phyloP scores from a whole-genome alignment of 2,329 filamentous ascomycete genomes.

The Monosporascus ibericus region DNA sequence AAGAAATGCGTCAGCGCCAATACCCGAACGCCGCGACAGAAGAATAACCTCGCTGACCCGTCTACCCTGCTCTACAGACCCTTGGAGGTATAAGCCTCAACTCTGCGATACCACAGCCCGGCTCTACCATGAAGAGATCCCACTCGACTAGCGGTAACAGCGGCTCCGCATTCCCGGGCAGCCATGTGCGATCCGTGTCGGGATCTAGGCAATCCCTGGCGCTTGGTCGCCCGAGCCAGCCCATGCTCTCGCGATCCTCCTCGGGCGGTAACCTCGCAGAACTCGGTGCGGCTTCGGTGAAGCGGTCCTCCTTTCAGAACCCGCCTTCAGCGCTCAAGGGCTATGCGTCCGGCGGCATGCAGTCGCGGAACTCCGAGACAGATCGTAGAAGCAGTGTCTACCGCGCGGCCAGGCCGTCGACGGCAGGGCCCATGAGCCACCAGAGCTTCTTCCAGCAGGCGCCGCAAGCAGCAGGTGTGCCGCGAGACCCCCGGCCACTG shows the following conservation, averaged over 20 bases:
- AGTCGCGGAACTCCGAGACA: constrained; percentile 42
- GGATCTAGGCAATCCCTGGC: constrained; percentile 82
- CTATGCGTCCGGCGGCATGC: constrained; percentile 52
- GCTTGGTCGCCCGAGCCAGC: constrained; percentile 75
- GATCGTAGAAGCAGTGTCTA: constrained; percentile 79
- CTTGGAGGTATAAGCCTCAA: constrained; percentile 79
- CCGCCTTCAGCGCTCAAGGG: constrained; percentile 60
- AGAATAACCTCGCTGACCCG: constrained; percentile 9
- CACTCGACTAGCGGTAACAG: constrained; percentile 67
- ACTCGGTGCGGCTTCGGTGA: constrained; percentile 74
- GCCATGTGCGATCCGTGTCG: constrained; percentile 77
- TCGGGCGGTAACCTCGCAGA: constrained; percentile 77
- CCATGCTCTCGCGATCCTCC: constrained; percentile 78
- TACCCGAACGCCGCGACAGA: constrained; percentile 4
- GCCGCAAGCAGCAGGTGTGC: constrained; percentile 73
- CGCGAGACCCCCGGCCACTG: constrained; percentile 79
- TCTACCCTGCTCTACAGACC: constrained; percentile 50
- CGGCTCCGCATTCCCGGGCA: constrained; percentile 56
- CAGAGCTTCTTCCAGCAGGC: constrained; percentile 94
- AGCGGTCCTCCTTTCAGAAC: constrained; percentile 74
- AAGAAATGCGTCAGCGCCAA: constrained; percentile 6
- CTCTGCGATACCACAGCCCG: constrained; percentile 80
- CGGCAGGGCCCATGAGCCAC: constrained; percentile 60
- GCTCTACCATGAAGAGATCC: constrained; percentile 89
- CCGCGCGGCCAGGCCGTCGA: constrained; percentile 57